These are phyloP conservation scores for Exserohilum turcica DNA, from an alignment of 2,329 filamentous ascomycete genomes.

Conservation along the genomic window DNA sequence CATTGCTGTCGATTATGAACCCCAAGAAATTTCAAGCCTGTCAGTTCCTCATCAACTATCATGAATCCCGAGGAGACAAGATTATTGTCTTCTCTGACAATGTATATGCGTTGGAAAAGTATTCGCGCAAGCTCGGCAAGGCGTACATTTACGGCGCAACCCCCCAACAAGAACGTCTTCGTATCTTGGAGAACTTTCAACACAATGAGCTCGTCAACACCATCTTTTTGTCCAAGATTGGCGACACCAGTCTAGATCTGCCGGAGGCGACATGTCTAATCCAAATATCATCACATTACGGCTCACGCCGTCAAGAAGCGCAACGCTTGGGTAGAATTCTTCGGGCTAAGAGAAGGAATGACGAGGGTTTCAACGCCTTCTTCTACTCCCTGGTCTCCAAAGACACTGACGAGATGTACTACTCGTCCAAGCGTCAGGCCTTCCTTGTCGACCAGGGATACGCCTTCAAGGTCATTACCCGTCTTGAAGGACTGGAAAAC, in stretches of 20 bases:
- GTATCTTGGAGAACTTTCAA: constrained; percentile 92
- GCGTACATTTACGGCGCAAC: constrained; percentile 92
- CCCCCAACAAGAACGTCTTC: constrained; percentile 79
- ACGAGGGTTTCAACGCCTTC: constrained; percentile 98
- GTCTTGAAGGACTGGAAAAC: constrained; percentile 86
- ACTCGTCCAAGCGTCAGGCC: constrained; percentile 93
- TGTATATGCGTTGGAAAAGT: constrained; percentile 86
- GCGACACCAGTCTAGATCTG: constrained; percentile 95
- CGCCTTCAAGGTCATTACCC: constrained; percentile 98
- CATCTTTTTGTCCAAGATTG: constrained; percentile 95
- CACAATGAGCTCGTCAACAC: constrained; percentile 89
- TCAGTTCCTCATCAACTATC: constrained; percentile 97
- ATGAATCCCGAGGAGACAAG: constrained; percentile 92
- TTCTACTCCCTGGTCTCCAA: constrained; percentile 98
- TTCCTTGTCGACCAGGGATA: constrained; percentile 98
- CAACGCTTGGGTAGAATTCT: constrained; percentile 92
- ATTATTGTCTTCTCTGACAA: constrained; percentile 99
- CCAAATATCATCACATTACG: constrained; percentile 96
- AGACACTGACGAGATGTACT: constrained; percentile 97
- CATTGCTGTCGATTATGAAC: constrained; percentile 92
- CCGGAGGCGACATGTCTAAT: constrained; percentile 96
- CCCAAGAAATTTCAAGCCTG: constrained; percentile 96
- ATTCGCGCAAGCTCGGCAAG: constrained; percentile 82
- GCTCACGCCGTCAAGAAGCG: constrained; percentile 93
- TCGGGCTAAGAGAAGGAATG: constrained; percentile 91